phyloP scores from a whole-genome alignment of 2,329 filamentous ascomycete genomes.

The Xylaria sp. region DNA sequence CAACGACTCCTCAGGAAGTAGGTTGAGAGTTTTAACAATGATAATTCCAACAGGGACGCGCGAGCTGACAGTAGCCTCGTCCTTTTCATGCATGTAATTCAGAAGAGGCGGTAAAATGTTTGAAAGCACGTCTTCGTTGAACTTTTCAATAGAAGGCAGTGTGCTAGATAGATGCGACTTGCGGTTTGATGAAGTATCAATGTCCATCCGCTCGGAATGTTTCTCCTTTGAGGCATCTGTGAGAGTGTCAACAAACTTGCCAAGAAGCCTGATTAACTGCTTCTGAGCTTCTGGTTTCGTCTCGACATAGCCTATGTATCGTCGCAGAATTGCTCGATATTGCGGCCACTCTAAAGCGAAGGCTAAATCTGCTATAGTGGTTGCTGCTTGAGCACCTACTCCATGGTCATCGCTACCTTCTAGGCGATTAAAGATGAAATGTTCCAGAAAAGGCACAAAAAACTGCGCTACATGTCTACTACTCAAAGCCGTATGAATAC shows the following conservation, averaged over 20 bases:
- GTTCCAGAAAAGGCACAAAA: constrained; percentile 90
- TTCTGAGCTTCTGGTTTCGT: constrained; percentile 87
- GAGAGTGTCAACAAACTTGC: constrained; percentile 83
- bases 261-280: constrained; percentile 83
- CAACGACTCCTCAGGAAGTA: constrained; percentile 80
- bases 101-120: constrained; percentile 82
- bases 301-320: constrained; percentile 84
- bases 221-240: constrained; percentile 61
- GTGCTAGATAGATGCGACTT: constrained; percentile 67
- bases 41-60: constrained; percentile 91
- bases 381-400: constrained; percentile 86
- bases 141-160: constrained; percentile 73
- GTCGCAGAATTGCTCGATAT: constrained; percentile 83
- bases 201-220: constrained; percentile 56
- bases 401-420: constrained; percentile 83
- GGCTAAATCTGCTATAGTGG: constrained; percentile 79
- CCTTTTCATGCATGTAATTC: constrained; percentile 91
- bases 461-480: constrained; percentile 86
- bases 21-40: constrained; percentile 84
- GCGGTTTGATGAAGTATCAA: constrained; percentile 51
- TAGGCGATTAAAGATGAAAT: constrained; percentile 87
- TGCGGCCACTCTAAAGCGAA: constrained; percentile 88
- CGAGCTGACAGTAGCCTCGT: constrained; percentile 92
- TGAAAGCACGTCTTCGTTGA: constrained; percentile 76
- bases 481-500: constrained; percentile 70